These are phyloP conservation scores for Cutaneotrichosporon sp. DNA, from an alignment of 1,284 basidiomycete species.

Conservation along the genomic window DNA sequence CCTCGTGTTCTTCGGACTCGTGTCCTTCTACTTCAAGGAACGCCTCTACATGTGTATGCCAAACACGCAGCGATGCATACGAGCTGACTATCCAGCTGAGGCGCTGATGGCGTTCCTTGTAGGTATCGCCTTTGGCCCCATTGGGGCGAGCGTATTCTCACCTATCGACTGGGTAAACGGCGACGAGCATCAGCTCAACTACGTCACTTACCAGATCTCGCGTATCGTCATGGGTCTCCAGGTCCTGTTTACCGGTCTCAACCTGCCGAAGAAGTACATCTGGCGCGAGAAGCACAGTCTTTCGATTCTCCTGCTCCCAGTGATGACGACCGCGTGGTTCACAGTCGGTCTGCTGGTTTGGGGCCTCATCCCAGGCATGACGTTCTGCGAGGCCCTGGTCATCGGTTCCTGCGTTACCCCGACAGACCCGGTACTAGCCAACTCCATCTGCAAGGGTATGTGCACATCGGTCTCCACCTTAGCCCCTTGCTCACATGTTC, in stretches of 20 bases:
- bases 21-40: slow-evolving; percentile 54
- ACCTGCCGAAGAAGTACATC: slow-evolving; percentile 84
- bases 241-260: slow-evolving; percentile 94
- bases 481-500: background rate
- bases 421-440: slow-evolving; percentile 90
- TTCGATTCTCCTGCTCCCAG: slow-evolving; percentile 74
- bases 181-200: slow-evolving; percentile 36
- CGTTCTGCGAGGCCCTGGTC: slow-evolving; percentile 79
- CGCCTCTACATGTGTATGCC: slow-evolving; percentile 52
- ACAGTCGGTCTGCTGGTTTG: slow-evolving; percentile 77
- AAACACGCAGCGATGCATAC: too few species aligned
- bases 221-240: slow-evolving; percentile 92
- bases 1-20: slow-evolving; percentile 47
- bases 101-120: slow-evolving; percentile 90
- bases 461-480: background rate
- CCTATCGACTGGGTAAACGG: slow-evolving; percentile 29
- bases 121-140: slow-evolving; percentile 73
- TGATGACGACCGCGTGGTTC: slow-evolving; percentile 83
- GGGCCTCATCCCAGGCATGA: slow-evolving; percentile 79
- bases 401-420: slow-evolving; percentile 93
- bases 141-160: slow-evolving; percentile 38
- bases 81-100: slow-evolving; percentile 72
- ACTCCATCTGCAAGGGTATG: slow-evolving; percentile 55
- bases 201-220: slow-evolving; percentile 68
- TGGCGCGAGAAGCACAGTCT: slow-evolving; percentile 80